Base-by-base conservation (phyloP, 305 asterid genomes). In the Salvia sclarea region DNA sequence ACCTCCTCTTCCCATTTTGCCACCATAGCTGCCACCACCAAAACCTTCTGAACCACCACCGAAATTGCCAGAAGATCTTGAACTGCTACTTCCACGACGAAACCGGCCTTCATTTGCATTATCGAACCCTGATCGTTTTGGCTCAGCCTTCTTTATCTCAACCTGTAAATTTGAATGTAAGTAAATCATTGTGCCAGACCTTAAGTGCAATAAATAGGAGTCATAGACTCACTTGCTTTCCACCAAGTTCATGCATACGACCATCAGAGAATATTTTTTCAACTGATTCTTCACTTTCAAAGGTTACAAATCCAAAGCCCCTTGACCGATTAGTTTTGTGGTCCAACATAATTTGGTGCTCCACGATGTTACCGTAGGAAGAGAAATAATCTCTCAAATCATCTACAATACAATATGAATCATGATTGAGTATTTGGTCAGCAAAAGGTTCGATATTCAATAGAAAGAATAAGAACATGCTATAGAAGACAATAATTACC, bases 251-350 rank as follows among this genome's bases (percentile, higher is more conserved):
- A 55, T 93, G 98, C 97, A 88, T 88, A 53, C 74, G 92, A 20
- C 98, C 98, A 82, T 88, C 82, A 60, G 86, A 71, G 59, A 90
- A 80, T 70, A 90, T 86, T 85, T 80, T 88, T 13, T 93, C 97
- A 74, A 93, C 97, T 56, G 96, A 83, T 16, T 86, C 96, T 82
- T 93, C 98, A 70, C 25, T 84, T 67, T 87, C 97, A 74, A 93
- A 93, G 58, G 97, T 87, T 40, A 93, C 89, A 76, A 88, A 90
- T 31, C 97, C 98, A 83, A 93, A 93, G n/a, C 97, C 96, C 60
- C 96, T 75, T 25, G 96, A 80, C 20, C 95, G 84, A 63, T 95
- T 93, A 66, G 92, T 93, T 48, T 71, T 81, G 59, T 80, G 96
- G 69, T 88, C 96, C 77, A 88, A 66, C 96, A 93, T 88, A 57